Evolutionary conservation across 306 rosid genomes (phyloP), one percentile per base, ranked within the genome.

Genomic region (Cajanus cajan): DNA sequence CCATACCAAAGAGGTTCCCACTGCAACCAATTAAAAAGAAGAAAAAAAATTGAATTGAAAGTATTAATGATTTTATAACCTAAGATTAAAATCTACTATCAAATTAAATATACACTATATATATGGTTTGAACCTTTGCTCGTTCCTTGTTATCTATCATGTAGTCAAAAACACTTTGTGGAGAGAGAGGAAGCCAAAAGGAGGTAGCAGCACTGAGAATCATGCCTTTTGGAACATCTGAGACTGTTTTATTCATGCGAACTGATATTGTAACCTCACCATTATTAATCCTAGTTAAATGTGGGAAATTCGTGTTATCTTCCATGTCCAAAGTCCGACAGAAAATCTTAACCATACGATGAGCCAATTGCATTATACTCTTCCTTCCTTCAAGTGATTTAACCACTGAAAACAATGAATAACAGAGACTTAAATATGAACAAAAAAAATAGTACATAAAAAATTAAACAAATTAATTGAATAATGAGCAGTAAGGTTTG

Each of bases 1-100:
- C 82, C 90, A 54, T 63, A 7, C 11, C 81, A 80, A 0, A 90
- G 88, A 73, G 79, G 83, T 65, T 90, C 97, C 97, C 98, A 91
- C 96, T 94, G 5, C 8, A 19, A 19, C 2, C 1, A 40, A 51
- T n/a, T n/a, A n/a, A n/a, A n/a, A n/a, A n/a, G n/a, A 37, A 68
- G 31, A 28, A 28, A 28, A 28, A 28, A 28, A 28, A 28, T 1
- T 1, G 3, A 28, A 28, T 28, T 21, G 11, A 44, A n/a, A 3
- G 25, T 11, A 13, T 74, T 19, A 43, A 51, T n/a, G 40, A 33
- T 8, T 25, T 3, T 45, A 22, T 5, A 13, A 34, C 37, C 10
- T 0, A 66, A 19, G 11, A 45, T 19, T 58, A 14, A 19, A 16
- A 36, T 43, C 76, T 6, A 33, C 2, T n/a, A 44, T 24, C 2